Evolutionary conservation across 257 asterid genomes (phyloP).

Genomic region (Nicotiana benthamiana): DNA sequence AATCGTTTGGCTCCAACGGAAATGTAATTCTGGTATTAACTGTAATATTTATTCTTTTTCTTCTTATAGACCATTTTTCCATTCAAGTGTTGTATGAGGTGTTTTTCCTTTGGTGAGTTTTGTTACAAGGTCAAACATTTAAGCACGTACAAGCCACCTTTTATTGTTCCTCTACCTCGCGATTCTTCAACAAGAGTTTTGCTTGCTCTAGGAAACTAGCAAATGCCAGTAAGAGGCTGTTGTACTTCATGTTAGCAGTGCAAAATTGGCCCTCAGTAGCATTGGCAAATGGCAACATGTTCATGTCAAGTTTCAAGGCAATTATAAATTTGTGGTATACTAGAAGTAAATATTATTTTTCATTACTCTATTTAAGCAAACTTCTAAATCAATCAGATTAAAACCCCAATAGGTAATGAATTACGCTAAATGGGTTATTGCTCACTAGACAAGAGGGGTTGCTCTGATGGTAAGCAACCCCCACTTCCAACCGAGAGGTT

Average conservation of each 20-base stretch:
- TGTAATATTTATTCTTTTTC: neutral
- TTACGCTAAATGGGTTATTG: neutral
- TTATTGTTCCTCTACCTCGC: neutral
- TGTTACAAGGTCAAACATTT: neutral
- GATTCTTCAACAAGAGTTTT: neutral
- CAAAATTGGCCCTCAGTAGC: neutral
- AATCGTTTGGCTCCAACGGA: neutral
- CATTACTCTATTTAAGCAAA: neutral
- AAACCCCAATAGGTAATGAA: neutral
- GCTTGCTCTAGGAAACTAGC: conserved; percentile 4
- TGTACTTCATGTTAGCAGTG: neutral
- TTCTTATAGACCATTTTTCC: neutral
- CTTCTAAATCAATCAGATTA: neutral
- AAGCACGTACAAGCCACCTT: neutral
- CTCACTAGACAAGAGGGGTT: no score
- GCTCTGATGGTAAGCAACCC: no score
- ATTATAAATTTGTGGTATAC: neutral
- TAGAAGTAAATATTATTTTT: neutral
- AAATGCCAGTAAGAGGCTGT: neutral
- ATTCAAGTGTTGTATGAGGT: neutral
- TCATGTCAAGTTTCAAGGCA: neutral
- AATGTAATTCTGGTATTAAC: conserved; percentile 5
- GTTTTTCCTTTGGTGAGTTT: neutral
- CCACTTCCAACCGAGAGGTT: no score
- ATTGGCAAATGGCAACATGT: neutral